Evolutionary conservation across 495 filamentous ascomycete genomes (phyloP).

Genomic region (Patellaria atrata): DNA sequence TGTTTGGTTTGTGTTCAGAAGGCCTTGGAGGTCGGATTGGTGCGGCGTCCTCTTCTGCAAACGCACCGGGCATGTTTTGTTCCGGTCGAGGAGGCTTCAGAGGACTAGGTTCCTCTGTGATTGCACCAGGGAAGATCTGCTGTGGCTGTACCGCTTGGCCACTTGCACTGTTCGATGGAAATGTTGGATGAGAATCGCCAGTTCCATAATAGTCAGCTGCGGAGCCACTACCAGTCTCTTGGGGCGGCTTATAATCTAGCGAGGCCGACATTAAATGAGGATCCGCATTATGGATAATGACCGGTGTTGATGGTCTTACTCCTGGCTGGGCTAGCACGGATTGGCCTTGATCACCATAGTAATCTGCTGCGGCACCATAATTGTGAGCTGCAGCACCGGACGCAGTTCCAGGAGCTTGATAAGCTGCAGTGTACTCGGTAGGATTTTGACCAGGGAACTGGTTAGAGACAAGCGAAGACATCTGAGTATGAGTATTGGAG

Average conservation of each 20-base stretch:
- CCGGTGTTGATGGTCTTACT: constrained; percentile 37
- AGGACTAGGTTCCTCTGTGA: constrained; percentile 9
- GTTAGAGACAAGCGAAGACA: constrained; percentile 39
- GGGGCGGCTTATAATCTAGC: constrained; percentile 18
- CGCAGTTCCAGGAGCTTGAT: constrained; percentile 32
- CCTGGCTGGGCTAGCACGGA: constrained; percentile 49
- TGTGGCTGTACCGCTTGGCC: too few relatives aligned
- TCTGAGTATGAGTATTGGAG: constrained; percentile 18
- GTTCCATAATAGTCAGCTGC: constrained; percentile 28
- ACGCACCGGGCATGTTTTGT: neutral
- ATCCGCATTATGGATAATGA: constrained; percentile 34
- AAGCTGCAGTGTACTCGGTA: constrained; percentile 30
- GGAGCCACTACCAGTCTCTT: constrained; percentile 28
- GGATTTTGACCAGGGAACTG: constrained; percentile 49
- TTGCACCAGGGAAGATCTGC: constrained; percentile 13
- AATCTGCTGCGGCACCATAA: constrained; percentile 47
- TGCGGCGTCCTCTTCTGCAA: constrained; percentile 2
- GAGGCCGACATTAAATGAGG: constrained; percentile 25
- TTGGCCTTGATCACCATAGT: constrained; percentile 51
- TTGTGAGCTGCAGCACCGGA: constrained; percentile 25
- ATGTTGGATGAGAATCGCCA: neutral
- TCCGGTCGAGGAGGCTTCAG: constrained; percentile 17
- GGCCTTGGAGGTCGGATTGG: constrained; percentile 5
- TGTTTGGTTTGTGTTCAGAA: constrained; percentile 9
- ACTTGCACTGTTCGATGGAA: constrained; percentile 7